Conservation (phyloP, 352 stramenopile genomes). For the Phytopythium ostracodes region DNA sequence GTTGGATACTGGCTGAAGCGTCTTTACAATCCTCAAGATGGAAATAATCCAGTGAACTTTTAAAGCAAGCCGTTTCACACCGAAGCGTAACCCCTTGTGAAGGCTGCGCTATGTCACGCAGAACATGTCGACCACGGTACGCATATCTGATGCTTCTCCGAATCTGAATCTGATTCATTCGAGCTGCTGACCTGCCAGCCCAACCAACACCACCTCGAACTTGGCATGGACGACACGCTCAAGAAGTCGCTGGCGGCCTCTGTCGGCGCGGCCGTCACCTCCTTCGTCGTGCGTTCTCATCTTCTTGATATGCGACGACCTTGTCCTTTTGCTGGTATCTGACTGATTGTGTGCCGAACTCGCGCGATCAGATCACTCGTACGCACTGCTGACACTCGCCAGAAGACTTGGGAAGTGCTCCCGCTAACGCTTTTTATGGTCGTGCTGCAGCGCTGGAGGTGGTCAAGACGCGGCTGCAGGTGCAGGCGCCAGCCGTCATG, state of each 20-base stretch:
- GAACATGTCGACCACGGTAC: background rate
- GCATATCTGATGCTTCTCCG: no score
- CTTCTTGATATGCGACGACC: background rate
- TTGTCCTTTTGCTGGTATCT: background rate
- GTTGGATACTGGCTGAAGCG: no score
- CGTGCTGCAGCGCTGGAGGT: constrained; percentile 62
- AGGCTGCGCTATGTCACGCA: no score
- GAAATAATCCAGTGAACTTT: background rate
- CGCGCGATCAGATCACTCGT: constrained; percentile 53
- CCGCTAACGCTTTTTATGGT: background rate
- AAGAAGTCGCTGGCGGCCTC: constrained; percentile 67
- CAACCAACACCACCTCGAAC: background rate
- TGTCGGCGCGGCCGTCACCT: constrained; percentile 61
- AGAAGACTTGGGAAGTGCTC: background rate
- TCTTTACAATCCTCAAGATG: background rate
- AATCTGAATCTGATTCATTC: no score
- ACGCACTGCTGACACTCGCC: constrained; percentile 12
- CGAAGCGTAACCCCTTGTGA: background rate
- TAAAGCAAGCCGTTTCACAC: background rate
- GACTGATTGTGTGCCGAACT: background rate
- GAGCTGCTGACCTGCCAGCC: no score
- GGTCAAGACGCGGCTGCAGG: constrained; percentile 81
- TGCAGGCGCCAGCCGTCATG: constrained; percentile 57
- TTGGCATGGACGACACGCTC: constrained; percentile 53
- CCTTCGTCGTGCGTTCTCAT: constrained; percentile 45